phyloP scores from a whole-genome alignment of 129 eudicot species.

The Apium graveolens region DNA sequence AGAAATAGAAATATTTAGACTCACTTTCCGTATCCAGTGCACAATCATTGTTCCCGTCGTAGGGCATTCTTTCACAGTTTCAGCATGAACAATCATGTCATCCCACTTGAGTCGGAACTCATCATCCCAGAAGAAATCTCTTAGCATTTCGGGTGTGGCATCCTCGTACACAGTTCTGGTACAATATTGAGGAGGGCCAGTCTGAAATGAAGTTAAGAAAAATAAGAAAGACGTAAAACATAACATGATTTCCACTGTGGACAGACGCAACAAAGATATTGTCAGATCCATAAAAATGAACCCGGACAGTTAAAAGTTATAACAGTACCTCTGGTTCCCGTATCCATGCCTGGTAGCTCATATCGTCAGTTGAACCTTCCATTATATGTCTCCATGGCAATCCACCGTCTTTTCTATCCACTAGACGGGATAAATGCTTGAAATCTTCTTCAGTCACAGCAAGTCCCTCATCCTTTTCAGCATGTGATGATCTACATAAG shows the following conservation, averaged over 20 bases:
- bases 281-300: neutral
- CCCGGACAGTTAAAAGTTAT: neutral
- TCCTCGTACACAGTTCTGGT: constrained; percentile 82
- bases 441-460: constrained; percentile 50
- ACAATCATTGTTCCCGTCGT: constrained; percentile 70
- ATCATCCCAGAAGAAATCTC: constrained; percentile 98
- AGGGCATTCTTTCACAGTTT: constrained; percentile 58
- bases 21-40: constrained; percentile 89
- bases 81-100: constrained; percentile 63
- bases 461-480: constrained; percentile 31
- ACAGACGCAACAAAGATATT: neutral
- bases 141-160: constrained; percentile 74
- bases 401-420: constrained; percentile 88
- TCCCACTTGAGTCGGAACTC: constrained; percentile 85
- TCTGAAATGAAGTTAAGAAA: constrained; percentile 29
- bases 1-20: constrained; percentile 7
- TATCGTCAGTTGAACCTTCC: constrained; percentile 60
- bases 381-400: constrained; percentile 93
- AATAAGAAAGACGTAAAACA: neutral
- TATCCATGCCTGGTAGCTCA: constrained; percentile 93
- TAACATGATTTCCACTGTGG: neutral
- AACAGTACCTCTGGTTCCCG: constrained; percentile 67
- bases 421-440: constrained; percentile 56
- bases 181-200: constrained; percentile 88
- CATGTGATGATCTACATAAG: constrained; percentile 38